Percentiles rank a stretch among this genome's conserved stretches.
phyloP scores from a whole-genome alignment of 805 yeast genomes.

The Candida pini region DNA sequence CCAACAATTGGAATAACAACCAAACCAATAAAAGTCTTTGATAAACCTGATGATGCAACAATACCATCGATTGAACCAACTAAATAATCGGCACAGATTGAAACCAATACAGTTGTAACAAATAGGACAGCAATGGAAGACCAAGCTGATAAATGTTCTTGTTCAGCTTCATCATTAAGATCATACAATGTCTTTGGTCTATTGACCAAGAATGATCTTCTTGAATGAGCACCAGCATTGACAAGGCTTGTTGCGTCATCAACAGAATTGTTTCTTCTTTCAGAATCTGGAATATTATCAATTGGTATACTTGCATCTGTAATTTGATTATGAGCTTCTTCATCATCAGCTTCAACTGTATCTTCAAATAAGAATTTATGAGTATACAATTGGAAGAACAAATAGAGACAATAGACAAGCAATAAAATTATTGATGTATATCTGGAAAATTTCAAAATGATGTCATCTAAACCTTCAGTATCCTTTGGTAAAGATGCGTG shows the following conservation, averaged over 20 bases:
- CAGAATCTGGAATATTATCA: constrained; percentile 1
- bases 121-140: constrained; percentile 55
- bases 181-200: constrained; percentile 28
- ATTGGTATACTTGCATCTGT: background rate
- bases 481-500: constrained; percentile 63
- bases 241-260: background rate
- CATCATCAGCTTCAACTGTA: constrained; percentile 33
- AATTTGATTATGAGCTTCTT: constrained; percentile 1
- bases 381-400: constrained; percentile 83
- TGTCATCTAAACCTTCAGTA: constrained; percentile 21
- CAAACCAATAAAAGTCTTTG: constrained; percentile 92
- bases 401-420: constrained; percentile 68
- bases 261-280: constrained; percentile 1
- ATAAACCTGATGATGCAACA: constrained; percentile 76
- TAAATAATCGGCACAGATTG: constrained; percentile 87
- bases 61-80: constrained; percentile 91
- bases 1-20: constrained; percentile 95
- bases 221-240: constrained; percentile 7
- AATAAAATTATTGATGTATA: constrained; percentile 80
- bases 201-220: constrained; percentile 23
- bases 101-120: constrained; percentile 68
- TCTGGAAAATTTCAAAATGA: constrained; percentile 72
- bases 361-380: constrained; percentile 72
- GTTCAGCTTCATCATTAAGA: constrained; percentile 15
- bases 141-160: constrained; percentile 42